Conservation (phyloP, 805 yeast species). For the Candida sithepensis region DNA sequence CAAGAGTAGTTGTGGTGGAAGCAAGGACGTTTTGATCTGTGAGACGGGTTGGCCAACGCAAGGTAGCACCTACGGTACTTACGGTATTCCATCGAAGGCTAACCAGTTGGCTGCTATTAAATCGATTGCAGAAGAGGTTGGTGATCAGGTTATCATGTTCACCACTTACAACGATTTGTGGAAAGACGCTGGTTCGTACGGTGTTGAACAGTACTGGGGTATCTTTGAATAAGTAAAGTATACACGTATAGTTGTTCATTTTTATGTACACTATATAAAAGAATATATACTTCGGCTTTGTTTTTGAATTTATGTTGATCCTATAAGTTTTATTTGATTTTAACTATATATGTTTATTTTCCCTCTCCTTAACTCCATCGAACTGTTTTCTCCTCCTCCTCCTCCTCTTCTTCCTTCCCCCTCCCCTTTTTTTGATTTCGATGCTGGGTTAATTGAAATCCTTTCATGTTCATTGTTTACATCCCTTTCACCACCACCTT, state of each 20-base stretch:
- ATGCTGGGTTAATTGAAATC: too few species aligned
- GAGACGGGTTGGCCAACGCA: constrained; percentile 73
- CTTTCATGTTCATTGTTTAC: too few species aligned
- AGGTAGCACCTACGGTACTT: constrained; percentile 47
- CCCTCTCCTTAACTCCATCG: too few species aligned
- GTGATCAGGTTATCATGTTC: constrained; percentile 50
- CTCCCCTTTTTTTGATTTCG: too few species aligned
- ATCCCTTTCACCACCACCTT: too few species aligned
- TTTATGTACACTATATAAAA: too few species aligned
- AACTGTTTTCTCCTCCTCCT: too few species aligned
- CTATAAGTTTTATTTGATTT: too few species aligned
- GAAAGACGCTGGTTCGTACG: constrained; percentile 54
- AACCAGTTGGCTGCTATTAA: constrained; percentile 53
- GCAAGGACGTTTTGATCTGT: constrained; percentile 48
- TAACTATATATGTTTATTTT: too few species aligned
- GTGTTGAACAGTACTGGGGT: constrained; percentile 65
- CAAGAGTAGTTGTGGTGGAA: constrained; percentile 42
- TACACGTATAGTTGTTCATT: background rate
- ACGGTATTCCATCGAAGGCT: constrained; percentile 49
- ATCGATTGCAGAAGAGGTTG: constrained; percentile 44
- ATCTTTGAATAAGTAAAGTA: constrained; percentile 34
- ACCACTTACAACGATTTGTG: constrained; percentile 62
- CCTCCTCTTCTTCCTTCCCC: too few species aligned
- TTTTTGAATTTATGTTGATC: too few species aligned
- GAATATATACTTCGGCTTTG: too few species aligned